phyloP scores from a whole-genome alignment of 2,329 filamentous ascomycete genomes.

The Fusarium napiforme region DNA sequence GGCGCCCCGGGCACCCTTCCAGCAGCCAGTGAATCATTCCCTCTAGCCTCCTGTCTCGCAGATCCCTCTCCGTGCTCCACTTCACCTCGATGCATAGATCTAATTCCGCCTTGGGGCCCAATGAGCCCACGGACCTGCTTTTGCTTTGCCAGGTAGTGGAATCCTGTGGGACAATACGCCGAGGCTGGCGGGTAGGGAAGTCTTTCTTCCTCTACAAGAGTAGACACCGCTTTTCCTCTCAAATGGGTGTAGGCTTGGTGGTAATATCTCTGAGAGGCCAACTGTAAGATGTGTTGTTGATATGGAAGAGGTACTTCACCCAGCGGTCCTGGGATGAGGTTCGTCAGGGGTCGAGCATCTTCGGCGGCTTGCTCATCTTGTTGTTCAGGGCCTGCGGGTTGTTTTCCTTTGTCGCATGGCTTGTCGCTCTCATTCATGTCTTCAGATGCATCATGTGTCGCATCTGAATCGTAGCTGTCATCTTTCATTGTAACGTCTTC shows the following conservation, averaged over 20 bases:
- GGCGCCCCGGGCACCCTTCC: not conserved
- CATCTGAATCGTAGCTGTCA: not conserved
- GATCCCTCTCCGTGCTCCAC: not conserved
- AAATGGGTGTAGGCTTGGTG: not conserved
- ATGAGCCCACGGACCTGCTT: not conserved
- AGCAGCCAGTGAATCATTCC: not conserved
- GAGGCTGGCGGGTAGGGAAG: not conserved
- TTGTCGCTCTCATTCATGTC: not conserved
- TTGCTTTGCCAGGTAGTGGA: not conserved
- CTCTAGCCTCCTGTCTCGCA: not conserved
- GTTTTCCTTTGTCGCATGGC: not conserved
- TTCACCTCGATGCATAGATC: not conserved
- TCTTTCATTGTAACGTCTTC: not conserved
- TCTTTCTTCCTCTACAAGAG: constrained; percentile 27
- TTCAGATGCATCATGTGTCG: not conserved
- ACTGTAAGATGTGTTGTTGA: constrained; percentile 2
- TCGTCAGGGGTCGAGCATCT: not conserved
- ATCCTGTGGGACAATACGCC: not conserved
- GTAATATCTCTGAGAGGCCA: constrained; percentile 5
- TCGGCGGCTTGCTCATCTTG: accelerated
- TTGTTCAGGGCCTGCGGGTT: not conserved
- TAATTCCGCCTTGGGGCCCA: not conserved
- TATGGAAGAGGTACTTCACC: not conserved
- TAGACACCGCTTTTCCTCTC: not conserved
- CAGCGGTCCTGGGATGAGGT: constrained; percentile 2